phyloP scores from a whole-genome alignment of 306 rosid genomes.

The Fragaria ananassa region DNA sequence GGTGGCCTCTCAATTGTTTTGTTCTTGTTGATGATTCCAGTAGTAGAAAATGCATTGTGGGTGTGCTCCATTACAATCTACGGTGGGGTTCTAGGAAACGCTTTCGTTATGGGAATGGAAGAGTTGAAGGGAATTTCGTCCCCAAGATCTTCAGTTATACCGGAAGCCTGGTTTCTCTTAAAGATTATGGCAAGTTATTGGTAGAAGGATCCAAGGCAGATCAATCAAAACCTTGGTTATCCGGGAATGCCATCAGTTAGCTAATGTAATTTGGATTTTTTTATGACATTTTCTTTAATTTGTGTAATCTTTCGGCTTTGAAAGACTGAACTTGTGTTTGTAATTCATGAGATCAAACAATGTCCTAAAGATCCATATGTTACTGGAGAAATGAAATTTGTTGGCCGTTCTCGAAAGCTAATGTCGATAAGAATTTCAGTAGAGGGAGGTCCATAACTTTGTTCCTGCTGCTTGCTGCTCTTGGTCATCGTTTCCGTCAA shows the following conservation, averaged over 20 bases:
- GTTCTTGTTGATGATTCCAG: background rate
- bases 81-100: background rate
- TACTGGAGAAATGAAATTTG: too few relatives aligned
- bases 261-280: background rate
- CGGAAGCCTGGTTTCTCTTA: background rate
- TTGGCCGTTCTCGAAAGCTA: too few relatives aligned
- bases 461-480: too few relatives aligned
- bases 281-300: background rate
- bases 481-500: too few relatives aligned
- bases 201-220: background rate
- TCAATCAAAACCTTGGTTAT: background rate
- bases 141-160: background rate
- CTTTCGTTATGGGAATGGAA: background rate
- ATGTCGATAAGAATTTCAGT: too few relatives aligned
- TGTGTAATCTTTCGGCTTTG: background rate
- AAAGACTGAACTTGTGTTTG: background rate
- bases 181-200: background rate
- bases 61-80: background rate
- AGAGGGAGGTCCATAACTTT: too few relatives aligned
- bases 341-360: too few relatives aligned
- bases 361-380: too few relatives aligned
- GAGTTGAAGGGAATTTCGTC: background rate
- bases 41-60: background rate
- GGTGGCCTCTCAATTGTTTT: slow-evolving; percentile 1
- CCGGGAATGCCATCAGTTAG: background rate